These are phyloP conservation scores for Astragalus membranaceus DNA, from an alignment of 306 rosid species.

Conservation along the genomic window DNA sequence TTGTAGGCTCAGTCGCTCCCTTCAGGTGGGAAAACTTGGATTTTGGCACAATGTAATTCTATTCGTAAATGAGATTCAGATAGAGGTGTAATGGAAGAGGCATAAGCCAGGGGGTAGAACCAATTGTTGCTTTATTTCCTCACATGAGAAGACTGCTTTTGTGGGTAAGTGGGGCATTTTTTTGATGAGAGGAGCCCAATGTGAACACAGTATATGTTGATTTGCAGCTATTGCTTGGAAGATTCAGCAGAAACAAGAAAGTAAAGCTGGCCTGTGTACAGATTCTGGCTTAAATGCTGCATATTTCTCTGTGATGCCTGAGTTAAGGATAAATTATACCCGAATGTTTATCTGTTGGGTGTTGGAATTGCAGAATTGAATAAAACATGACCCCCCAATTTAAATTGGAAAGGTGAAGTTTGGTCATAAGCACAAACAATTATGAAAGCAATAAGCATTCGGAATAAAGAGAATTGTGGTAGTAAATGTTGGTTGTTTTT, in stretches of 20 bases:
- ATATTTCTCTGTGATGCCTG: not conserved
- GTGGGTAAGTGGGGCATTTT: slow-evolving; percentile 24
- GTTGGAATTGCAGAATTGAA: slow-evolving; percentile 17
- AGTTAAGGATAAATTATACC: slow-evolving; percentile 18
- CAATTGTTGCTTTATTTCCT: not conserved
- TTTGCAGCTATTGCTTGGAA: slow-evolving; percentile 6
- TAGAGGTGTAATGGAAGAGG: slow-evolving; percentile 8
- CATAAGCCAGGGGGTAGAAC: not conserved
- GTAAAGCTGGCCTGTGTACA: slow-evolving; percentile 5
- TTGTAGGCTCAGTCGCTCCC: slow-evolving; percentile 61
- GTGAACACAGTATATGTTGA: slow-evolving; percentile 5
- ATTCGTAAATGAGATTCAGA: slow-evolving; percentile 12
- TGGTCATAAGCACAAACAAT: slow-evolving; percentile 2
- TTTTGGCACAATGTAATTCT: slow-evolving; percentile 55
- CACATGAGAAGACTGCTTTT: slow-evolving; percentile 2
- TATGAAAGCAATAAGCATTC: slow-evolving; percentile 12
- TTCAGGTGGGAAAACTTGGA: slow-evolving; percentile 81
- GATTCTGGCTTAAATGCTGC: slow-evolving; percentile 15
- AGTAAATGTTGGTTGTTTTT: not conserved
- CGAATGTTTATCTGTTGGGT: slow-evolving; percentile 11
- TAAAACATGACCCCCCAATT: not conserved
- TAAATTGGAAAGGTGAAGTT: slow-evolving; percentile 13
- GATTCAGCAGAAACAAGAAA: not conserved
- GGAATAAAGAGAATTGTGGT: slow-evolving; percentile 9
- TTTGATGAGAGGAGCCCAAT: slow-evolving; percentile 30